Percentiles rank a stretch among this genome's conserved stretches.
Evolutionary conservation across 805 yeast genomes (phyloP).

Genomic region (Candida incommunis): DNA sequence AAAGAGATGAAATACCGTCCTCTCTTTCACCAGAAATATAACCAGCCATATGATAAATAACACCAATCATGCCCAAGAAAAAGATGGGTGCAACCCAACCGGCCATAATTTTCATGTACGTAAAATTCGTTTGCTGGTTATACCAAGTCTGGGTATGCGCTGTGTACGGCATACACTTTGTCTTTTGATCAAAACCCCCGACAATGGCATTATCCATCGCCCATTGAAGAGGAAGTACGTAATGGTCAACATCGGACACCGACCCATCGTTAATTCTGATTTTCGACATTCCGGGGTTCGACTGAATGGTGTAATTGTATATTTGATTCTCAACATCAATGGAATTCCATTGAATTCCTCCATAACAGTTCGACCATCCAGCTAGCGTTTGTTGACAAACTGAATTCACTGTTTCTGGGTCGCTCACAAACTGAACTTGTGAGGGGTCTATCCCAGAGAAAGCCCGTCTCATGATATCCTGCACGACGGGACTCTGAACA

Average conservation of each 20-base stretch:
- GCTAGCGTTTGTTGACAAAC: conserved; percentile 19
- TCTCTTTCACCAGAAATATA: conserved; percentile 21
- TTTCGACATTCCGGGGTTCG: conserved; percentile 18
- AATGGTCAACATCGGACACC: conserved; percentile 16
- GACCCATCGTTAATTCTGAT: conserved; percentile 16
- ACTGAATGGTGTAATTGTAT: conserved; percentile 23
- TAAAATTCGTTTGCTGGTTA: conserved; percentile 13
- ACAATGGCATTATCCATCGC: conserved; percentile 21
- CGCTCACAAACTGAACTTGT: conserved; percentile 14
- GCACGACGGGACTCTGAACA: conserved; percentile 13
- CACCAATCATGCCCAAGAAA: conserved; percentile 22
- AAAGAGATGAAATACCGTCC: conserved; percentile 17
- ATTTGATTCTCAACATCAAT: conserved; percentile 13
- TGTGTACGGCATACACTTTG: conserved; percentile 19
- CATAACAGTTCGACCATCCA: conserved; percentile 21
- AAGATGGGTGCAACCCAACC: conserved; percentile 22
- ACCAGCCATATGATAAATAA: conserved; percentile 23
- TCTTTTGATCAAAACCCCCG: conserved; percentile 14
- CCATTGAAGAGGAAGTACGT: conserved; percentile 22
- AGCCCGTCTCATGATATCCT: conserved; percentile 16
- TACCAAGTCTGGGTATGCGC: conserved; percentile 14
- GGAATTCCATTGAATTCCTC: conserved; percentile 22
- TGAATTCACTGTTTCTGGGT: conserved; percentile 13
- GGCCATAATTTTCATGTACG: conserved; percentile 16
- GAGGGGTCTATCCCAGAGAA: conserved; percentile 17